A percentile compares a stretch with the other conserved stretches of the same genome.
Evolutionary conservation across 257 asterid genomes (phyloP).

Genomic region (Cordia subcordata): DNA sequence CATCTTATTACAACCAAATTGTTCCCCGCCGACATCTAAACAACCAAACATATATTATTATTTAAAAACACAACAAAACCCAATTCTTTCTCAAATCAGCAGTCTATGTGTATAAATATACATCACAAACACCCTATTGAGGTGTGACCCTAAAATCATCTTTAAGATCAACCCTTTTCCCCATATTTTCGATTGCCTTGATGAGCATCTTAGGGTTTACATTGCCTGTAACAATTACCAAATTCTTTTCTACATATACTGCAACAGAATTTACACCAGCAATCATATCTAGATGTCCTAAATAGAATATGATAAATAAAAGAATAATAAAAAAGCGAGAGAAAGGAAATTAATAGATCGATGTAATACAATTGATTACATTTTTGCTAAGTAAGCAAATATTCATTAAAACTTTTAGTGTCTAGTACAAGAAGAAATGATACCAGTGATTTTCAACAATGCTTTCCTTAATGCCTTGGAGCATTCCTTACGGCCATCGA

Average conservation of each 20-base stretch:
- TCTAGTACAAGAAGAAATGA: background rate
- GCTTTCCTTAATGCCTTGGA: background rate
- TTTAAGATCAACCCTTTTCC: background rate
- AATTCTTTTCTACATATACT: background rate
- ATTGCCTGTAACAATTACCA: background rate
- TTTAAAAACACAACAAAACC: no score
- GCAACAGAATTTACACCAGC: background rate
- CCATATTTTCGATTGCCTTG: background rate
- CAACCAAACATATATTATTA: no score
- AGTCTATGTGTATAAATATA: no score
- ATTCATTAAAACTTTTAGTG: no score
- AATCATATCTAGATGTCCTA: no score
- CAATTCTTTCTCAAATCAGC: no score
- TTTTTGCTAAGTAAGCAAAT: background rate
- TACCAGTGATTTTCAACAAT: background rate
- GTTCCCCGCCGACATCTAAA: no score
- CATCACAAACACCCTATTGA: no score
- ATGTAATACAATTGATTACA: no score
- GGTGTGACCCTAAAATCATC: no score
- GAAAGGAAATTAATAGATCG: background rate
- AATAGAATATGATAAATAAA: no score
- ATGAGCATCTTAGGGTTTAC: background rate
- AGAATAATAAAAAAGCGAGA: background rate
- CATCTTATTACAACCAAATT: no score
- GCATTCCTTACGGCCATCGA: background rate